phyloP scores from a whole-genome alignment of 208 protist genomes.

The Trypanosoma avium region DNA sequence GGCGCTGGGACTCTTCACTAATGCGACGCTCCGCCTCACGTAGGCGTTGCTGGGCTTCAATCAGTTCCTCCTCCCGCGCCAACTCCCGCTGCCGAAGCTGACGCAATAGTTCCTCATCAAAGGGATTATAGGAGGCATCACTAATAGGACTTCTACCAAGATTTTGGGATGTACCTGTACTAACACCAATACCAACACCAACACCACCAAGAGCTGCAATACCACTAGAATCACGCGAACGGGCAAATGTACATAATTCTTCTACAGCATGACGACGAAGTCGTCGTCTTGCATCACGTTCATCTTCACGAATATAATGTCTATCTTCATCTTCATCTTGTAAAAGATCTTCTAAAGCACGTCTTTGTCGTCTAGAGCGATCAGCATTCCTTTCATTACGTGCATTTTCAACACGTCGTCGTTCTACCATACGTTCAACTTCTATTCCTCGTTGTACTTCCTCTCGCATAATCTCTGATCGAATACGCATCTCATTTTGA shows the following conservation, averaged over 20 bases:
- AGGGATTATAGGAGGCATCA: not conserved
- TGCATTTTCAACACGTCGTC: conserved; percentile 9
- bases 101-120: conserved; percentile 26
- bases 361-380: not conserved
- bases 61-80: conserved; percentile 38
- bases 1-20: conserved; percentile 38
- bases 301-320: conserved; percentile 33
- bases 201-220: too few relatives aligned
- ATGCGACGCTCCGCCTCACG: conserved; percentile 60
- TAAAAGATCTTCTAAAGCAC: conserved; percentile 30
- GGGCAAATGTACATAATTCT: not conserved
- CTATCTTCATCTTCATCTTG: conserved; percentile 51
- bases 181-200: not conserved
- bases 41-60: conserved; percentile 45
- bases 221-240: not conserved
- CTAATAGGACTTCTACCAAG: not conserved
- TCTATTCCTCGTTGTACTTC: conserved; percentile 5
- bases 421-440: not conserved
- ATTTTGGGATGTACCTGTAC: not conserved
- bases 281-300: conserved; percentile 39
- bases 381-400: conserved; percentile 21
- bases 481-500: conserved; percentile 5
- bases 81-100: conserved; percentile 32
- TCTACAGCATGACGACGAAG: conserved; percentile 11
- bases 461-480: conserved; percentile 15